Conservation (phyloP, 495 filamentous ascomycete species). For the Xylaria curta region DNA sequence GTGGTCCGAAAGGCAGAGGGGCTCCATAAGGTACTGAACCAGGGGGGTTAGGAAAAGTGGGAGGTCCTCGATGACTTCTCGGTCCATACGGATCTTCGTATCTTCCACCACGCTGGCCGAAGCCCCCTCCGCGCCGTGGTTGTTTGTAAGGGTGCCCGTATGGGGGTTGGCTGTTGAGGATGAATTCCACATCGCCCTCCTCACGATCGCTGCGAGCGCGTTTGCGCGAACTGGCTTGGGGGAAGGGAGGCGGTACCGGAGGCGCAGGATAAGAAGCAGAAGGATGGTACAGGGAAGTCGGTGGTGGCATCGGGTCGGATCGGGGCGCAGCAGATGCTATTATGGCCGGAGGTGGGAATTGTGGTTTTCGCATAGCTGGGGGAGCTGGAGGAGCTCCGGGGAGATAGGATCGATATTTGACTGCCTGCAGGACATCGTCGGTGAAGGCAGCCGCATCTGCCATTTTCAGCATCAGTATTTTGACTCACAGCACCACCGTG, state of each 20-base stretch:
- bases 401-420: slow-evolving; percentile 68
- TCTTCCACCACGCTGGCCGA: slow-evolving; percentile 58
- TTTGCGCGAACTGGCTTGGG: slow-evolving; percentile 54
- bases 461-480: neutral
- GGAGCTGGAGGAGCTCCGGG: slow-evolving; percentile 55
- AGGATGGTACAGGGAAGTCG: slow-evolving; percentile 16
- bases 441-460: slow-evolving; percentile 75
- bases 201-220: slow-evolving; percentile 66
- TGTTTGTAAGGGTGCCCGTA: slow-evolving; percentile 69
- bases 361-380: slow-evolving; percentile 24
- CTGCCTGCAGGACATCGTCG: slow-evolving; percentile 80
- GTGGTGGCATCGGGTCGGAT: slow-evolving; percentile 28
- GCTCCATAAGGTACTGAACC: slow-evolving; percentile 32
- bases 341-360: slow-evolving; percentile 33
- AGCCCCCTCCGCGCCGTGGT: slow-evolving; percentile 66
- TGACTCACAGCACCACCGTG: neutral
- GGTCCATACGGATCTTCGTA: slow-evolving; percentile 40
- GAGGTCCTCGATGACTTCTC: slow-evolving; percentile 29
- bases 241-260: slow-evolving; percentile 19
- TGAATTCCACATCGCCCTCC: slow-evolving; percentile 54
- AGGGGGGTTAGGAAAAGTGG: slow-evolving; percentile 24
- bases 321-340: slow-evolving; percentile 25
- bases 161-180: slow-evolving; percentile 49
- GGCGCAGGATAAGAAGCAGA: slow-evolving; percentile 22
- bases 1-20: slow-evolving; percentile 32